phyloP scores from a whole-genome alignment of 2,329 filamentous ascomycete species.

The Pyricularia sp. region DNA sequence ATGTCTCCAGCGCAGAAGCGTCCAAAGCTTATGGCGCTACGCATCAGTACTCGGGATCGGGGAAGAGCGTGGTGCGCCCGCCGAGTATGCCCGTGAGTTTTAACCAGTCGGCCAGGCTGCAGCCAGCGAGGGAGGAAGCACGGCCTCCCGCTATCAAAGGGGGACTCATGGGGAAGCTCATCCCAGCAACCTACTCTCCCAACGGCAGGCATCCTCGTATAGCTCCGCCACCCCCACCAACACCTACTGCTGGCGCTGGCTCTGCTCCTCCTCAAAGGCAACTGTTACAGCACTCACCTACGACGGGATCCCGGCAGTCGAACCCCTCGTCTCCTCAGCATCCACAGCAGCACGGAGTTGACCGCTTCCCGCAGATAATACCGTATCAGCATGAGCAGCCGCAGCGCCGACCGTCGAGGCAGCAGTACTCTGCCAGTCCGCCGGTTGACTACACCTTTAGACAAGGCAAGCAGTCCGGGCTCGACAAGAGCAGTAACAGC shows the following conservation, averaged over 20 bases:
- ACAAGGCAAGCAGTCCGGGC: background rate
- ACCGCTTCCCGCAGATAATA: background rate
- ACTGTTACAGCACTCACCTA: background rate
- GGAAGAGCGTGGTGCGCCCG: constrained; percentile 4
- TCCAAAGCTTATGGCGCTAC: background rate
- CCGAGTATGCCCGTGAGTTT: background rate
- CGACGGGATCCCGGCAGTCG: background rate
- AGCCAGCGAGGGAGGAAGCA: background rate
- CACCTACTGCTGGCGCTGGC: background rate
- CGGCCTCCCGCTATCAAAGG: background rate
- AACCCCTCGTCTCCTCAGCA: background rate
- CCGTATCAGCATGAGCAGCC: background rate
- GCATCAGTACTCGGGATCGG: background rate
- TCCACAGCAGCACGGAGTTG: background rate
- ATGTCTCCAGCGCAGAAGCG: constrained; percentile 6
- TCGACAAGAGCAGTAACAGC: background rate
- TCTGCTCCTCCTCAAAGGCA: no score
- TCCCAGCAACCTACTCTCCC: constrained; percentile 4
- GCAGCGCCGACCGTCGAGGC: background rate
- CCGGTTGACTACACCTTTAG: background rate
- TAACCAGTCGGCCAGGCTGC: background rate
- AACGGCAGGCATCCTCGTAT: constrained; percentile 2
- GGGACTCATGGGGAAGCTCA: constrained; percentile 4
- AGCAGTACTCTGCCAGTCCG: constrained; percentile 2
- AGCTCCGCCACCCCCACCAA: background rate